Conservation (phyloP, 495 filamentous ascomycete genomes). For the Annulohypoxylon stygium region DNA sequence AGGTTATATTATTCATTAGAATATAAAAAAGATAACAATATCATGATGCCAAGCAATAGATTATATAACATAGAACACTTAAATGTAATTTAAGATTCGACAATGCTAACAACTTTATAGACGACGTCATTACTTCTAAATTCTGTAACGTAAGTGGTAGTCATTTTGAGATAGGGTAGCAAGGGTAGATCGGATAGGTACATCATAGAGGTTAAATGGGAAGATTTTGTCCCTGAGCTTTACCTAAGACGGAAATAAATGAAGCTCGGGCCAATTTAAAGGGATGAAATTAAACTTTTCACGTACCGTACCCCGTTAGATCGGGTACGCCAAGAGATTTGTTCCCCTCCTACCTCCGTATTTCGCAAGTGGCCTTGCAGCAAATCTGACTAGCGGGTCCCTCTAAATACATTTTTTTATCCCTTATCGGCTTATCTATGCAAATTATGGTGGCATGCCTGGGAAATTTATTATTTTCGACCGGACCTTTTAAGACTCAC, state of each 20-base stretch:
- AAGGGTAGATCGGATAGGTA: background rate
- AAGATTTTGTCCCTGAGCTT: constrained; percentile 32
- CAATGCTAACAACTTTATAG: constrained; percentile 7
- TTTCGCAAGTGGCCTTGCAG: constrained; percentile 29
- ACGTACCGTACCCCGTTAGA: constrained; percentile 27
- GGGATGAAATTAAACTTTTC: constrained; percentile 15
- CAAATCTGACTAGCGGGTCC: constrained; percentile 34
- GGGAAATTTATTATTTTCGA: constrained; percentile 43
- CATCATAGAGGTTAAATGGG: background rate
- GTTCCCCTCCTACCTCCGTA: constrained; percentile 36
- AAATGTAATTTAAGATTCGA: background rate
- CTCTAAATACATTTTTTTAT: constrained; percentile 31
- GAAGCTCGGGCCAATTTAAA: constrained; percentile 15
- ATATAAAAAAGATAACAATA: background rate
- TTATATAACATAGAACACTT: background rate
- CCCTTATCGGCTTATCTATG: constrained; percentile 46
- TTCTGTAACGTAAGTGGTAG: constrained; percentile 2
- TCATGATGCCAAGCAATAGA: background rate
- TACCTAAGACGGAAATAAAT: constrained; percentile 27
- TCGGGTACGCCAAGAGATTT: constrained; percentile 43
- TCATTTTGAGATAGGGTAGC: background rate
- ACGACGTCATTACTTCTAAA: constrained; percentile 29
- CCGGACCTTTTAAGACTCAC: constrained; percentile 30
- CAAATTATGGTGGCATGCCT: constrained; percentile 33
- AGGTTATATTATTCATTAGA: background rate